Evolutionary conservation across 306 rosid genomes (phyloP).

Genomic region (Gillenia trifoliata): DNA sequence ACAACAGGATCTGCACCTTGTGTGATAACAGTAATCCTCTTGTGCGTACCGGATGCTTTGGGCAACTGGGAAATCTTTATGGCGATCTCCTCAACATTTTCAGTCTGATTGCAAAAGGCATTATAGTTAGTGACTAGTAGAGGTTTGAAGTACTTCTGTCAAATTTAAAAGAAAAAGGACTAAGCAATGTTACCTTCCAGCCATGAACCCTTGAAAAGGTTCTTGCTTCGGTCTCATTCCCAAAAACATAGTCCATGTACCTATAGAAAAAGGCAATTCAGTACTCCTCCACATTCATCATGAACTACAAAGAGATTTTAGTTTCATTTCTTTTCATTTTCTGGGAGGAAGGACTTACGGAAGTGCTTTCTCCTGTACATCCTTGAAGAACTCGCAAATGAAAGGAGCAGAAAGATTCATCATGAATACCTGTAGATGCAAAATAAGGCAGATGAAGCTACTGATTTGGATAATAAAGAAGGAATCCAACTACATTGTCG

Average conservation of each 20-base stretch:
- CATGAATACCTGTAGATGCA: constrained; percentile 49
- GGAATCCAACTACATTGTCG: constrained; percentile 5
- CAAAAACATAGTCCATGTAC: constrained; percentile 77
- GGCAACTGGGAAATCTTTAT: constrained; percentile 80
- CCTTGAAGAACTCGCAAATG: constrained; percentile 92
- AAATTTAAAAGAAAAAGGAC: constrained; percentile 7
- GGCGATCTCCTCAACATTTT: constrained; percentile 84
- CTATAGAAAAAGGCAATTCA: constrained; percentile 33
- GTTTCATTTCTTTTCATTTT: neutral
- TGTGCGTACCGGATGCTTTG: constrained; percentile 75
- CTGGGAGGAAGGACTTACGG: constrained; percentile 45
- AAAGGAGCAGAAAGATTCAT: constrained; percentile 99
- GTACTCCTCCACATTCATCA: neutral
- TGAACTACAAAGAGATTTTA: neutral
- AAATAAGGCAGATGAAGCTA: neutral
- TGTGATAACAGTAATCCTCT: constrained; percentile 88
- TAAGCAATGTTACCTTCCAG: constrained; percentile 71
- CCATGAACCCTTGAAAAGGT: constrained; percentile 78
- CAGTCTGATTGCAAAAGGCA: constrained; percentile 46
- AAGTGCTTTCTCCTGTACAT: constrained; percentile 61
- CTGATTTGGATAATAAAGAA: neutral
- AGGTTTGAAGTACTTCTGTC: constrained; percentile 13
- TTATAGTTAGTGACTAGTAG: constrained; percentile 1
- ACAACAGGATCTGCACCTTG: constrained; percentile 93
- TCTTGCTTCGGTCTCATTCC: constrained; percentile 94